Conservation (phyloP, 805 yeast species). For the Metschnikowia lunata region DNA sequence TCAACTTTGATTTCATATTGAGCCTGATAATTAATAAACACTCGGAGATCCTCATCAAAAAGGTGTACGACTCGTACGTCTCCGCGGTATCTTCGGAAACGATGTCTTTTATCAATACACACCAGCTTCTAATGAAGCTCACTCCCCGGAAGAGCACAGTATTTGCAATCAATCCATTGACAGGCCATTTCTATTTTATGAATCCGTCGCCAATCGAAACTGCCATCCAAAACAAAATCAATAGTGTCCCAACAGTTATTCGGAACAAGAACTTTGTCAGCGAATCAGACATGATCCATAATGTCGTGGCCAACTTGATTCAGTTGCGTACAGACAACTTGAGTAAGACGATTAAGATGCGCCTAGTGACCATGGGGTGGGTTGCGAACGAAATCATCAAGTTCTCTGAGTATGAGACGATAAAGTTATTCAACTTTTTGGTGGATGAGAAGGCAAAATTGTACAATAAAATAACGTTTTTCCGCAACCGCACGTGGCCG, state of each 20-base stretch:
- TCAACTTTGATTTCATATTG: constrained; percentile 33
- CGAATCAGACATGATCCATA: constrained; percentile 29
- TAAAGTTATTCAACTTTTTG: constrained; percentile 34
- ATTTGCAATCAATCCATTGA: constrained; percentile 37
- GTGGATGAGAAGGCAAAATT: constrained; percentile 19
- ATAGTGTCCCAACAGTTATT: constrained; percentile 18
- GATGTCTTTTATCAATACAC: constrained; percentile 23
- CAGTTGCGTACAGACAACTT: constrained; percentile 47
- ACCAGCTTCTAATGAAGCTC: constrained; percentile 32
- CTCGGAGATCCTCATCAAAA: constrained; percentile 29
- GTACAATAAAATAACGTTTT: constrained; percentile 30
- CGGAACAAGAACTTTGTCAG: constrained; percentile 22
- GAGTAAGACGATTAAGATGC: constrained; percentile 47
- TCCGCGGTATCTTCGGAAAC: constrained; percentile 8
- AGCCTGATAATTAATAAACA: constrained; percentile 37
- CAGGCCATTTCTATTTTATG: constrained; percentile 38
- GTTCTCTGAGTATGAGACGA: constrained; percentile 45
- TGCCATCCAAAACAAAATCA: constrained; percentile 28
- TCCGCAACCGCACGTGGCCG: constrained; percentile 52
- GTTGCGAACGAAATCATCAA: constrained; percentile 51
- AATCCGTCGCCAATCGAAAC: constrained; percentile 38
- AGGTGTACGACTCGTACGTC: constrained; percentile 18
- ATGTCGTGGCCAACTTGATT: constrained; percentile 34
- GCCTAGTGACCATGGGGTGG: constrained; percentile 69
- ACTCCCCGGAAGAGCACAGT: constrained; percentile 30